Base-by-base conservation (phyloP, 2,329 filamentous ascomycete genomes). In the Sclerotinia glacialis region DNA sequence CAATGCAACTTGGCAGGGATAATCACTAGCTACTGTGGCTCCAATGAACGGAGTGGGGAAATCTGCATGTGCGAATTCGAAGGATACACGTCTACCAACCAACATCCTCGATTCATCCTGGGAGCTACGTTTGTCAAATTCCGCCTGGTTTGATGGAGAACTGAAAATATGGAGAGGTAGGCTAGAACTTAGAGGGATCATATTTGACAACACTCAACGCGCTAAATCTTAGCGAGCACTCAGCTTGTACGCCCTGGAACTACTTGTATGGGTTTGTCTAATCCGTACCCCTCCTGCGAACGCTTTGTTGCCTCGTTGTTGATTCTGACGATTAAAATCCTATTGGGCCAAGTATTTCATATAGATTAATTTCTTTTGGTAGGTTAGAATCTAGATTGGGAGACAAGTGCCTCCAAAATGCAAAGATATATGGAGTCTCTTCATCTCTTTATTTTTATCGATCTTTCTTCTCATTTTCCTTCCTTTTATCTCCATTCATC, bases 291-390 rank as follows among this genome's bases (percentile, higher is more conserved):
- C 34, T 49, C 18, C 14, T 37, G 49, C 31, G 28, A 37, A 14
- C 21, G 44, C 14, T 14, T 60, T 23, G 4, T 46, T 60, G 42
- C 26, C 31, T 40, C n/a, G 58, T 61, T 37, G n/a, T 49, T 14
- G 2, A 37, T 49, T 49, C 28, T 49, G 58, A 49, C 31, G 7
- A 49, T 50, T n/a, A 23, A 60, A 37, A 49, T 47, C 6, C 44
- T 12, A 61, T 61, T 61, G 58, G 58, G 16, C 58, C 56, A 60
- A 49, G 42, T 64, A 46, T 64, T 64, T 26, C 9, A 34, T 14
- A 26, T 31, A 23, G 40, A 54, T 26, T 18, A 44, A 16, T 46
- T 14, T n/a, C 5, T 23, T 56, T 21, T 46, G 26, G 21, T 37
- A 55, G 26, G 28, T 8, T 34, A 23, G n/a, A n/a, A n/a, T 8